A percentile compares a stretch with the other conserved stretches of the same genome.
Evolutionary conservation across 169 alveolate genomes (phyloP).

Genomic region (Toxoplasma gondii): DNA sequence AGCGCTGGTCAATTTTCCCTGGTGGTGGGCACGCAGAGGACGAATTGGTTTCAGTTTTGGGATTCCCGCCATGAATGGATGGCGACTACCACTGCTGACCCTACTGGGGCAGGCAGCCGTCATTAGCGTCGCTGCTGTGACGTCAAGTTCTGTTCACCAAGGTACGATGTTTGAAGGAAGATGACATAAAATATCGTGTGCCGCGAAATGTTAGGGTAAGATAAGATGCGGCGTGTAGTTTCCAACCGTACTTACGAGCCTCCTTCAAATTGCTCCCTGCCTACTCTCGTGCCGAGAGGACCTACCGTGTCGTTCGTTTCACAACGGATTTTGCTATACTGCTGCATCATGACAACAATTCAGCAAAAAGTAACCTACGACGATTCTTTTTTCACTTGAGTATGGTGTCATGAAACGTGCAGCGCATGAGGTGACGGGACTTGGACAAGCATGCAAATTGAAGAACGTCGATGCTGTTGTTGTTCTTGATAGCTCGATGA

Average conservation of each 20-base stretch:
- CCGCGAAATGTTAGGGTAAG: no score
- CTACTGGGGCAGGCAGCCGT: neutral
- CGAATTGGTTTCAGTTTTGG: neutral
- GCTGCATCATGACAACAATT: no score
- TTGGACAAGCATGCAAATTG: neutral
- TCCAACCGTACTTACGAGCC: no score
- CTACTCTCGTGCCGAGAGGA: no score
- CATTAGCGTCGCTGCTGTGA: neutral
- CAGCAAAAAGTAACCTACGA: no score
- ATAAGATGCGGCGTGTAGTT: no score
- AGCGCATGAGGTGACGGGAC: neutral
- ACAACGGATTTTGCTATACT: no score
- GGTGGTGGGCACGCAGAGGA: neutral
- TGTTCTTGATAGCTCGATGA: constrained; percentile 24
- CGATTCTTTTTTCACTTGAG: neutral
- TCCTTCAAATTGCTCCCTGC: no score
- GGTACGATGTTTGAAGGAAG: neutral
- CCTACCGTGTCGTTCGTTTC: no score
- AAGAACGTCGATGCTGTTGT: neutral
- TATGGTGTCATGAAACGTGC: neutral
- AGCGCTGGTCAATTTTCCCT: neutral
- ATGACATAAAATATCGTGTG: neutral
- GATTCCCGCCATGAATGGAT: neutral
- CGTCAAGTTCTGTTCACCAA: neutral
- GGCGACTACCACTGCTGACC: constrained; percentile 24